Percentiles rank a stretch among this genome's conserved stretches.
These are phyloP conservation scores for Stevia rebaudiana DNA, from an alignment of 140 eudicot species.

Conservation along the genomic window DNA sequence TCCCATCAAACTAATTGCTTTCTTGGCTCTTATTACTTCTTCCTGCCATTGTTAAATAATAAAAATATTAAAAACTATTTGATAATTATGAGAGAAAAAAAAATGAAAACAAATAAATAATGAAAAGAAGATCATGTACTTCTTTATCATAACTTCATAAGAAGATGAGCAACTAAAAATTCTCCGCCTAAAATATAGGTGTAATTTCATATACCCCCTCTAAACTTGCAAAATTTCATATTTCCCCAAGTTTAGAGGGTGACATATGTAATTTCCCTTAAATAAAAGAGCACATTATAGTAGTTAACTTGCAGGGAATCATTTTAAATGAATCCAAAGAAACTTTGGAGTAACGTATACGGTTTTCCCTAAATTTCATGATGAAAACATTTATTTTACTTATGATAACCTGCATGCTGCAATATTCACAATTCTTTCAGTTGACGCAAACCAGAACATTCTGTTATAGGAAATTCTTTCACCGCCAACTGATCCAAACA, in stretches of 20 bases:
- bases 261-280: no score
- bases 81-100: neutral
- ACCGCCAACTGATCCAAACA: slow-evolving; percentile 2
- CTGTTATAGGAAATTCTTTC: neutral
- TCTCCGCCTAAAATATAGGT: neutral
- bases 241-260: no score
- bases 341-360: slow-evolving; percentile 7
- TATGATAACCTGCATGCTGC: slow-evolving; percentile 4
- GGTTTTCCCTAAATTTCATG: neutral
- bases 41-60: slow-evolving; percentile 46
- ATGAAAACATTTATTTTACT: neutral
- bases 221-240: no score
- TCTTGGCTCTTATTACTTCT: slow-evolving; percentile 69
- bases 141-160: slow-evolving; percentile 1
- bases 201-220: no score
- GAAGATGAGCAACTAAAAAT: neutral
- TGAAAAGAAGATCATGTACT: slow-evolving; percentile 2
- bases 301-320: neutral
- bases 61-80: neutral
- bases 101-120: neutral
- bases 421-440: neutral
- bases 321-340: neutral
- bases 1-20: slow-evolving; percentile 79
- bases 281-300: neutral
- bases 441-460: neutral